Evolutionary conservation across 2,329 filamentous ascomycete species (phyloP), one percentile per base, ranked within the genome.

Genomic region (Neoascochyta sp.): DNA sequence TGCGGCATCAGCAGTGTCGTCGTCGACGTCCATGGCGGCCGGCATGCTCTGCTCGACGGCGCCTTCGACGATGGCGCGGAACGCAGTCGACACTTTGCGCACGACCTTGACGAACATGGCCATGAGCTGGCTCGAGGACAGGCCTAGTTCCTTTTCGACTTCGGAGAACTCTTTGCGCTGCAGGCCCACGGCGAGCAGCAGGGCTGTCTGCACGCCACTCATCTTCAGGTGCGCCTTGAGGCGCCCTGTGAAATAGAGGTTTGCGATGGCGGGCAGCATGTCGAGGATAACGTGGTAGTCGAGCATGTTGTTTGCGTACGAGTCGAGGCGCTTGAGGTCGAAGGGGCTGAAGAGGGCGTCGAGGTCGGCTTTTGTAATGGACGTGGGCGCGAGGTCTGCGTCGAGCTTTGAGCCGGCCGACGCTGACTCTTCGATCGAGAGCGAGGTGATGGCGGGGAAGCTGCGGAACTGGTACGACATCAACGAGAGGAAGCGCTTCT

Each of bases 21-120:
- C 48, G 3, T 50, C 53, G 4, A 52, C 38, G 19, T 69, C 46
- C 33, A 65, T 60, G 8, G 60, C 52, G 31, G 76, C 70, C 3
- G 68, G 69, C 54, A 73, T 60, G 0, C 50, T 58, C 34, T 66
- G 53, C 22, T 61, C 62, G 10, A 70, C 81, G 0, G 86, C 87
- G 3, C 78, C 79, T 22, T 87, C 78, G 3, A 95, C 74, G 1
- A 96, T 65, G 3, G 73, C 69, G 17, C 80, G 77, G 65, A 98
- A 92, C 57, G 89, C 78, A 3, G 76, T 73, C 3, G 84, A 84
- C 21, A 95, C 75, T 68, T 96, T 96, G 45, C 88, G 80, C 37
- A 95, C 75, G 39, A 95, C 83, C 71, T 98, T 98, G 62, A 95
- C 86, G 64, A 98, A 96, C 83, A 96, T 94, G 39, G 90, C 89